These are phyloP conservation scores for Logfia minima DNA, from an alignment of 129 eudicot species.

Conservation along the genomic window DNA sequence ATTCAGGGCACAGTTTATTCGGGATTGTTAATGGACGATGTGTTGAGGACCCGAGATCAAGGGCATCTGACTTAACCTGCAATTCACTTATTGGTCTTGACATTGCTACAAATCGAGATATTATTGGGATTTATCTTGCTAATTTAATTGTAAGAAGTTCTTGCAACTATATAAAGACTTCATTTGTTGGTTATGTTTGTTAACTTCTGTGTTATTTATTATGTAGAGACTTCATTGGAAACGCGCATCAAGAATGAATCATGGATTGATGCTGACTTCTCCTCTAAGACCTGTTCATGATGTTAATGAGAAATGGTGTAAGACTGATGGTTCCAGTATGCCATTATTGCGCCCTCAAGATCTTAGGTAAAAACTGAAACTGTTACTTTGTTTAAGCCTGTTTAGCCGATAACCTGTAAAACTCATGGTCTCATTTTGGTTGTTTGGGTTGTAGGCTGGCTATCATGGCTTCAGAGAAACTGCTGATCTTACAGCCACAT, in stretches of 20 bases:
- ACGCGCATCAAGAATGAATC: constrained; percentile 76
- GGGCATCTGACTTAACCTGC: constrained; percentile 79
- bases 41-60: constrained; percentile 83
- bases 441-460: constrained; percentile 60
- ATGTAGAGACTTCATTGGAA: constrained; percentile 88
- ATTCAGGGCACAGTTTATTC: constrained; percentile 83
- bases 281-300: constrained; percentile 69
- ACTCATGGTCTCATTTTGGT: constrained; percentile 30
- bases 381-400: constrained; percentile 14
- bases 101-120: constrained; percentile 81
- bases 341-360: constrained; percentile 86
- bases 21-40: constrained; percentile 87
- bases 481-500: constrained; percentile 84
- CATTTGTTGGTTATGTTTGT: background rate
- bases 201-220: background rate
- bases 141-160: constrained; percentile 68
- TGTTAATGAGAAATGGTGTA: constrained; percentile 49
- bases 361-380: constrained; percentile 51
- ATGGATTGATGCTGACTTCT: constrained; percentile 82
- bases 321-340: constrained; percentile 49
- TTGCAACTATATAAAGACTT: background rate
- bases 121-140: constrained; percentile 82
- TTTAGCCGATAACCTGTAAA: constrained; percentile 19
- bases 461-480: constrained; percentile 86
- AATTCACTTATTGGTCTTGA: constrained; percentile 70